Conservation (phyloP, 768 basidiomycete species). For the Mycena polygramma region DNA sequence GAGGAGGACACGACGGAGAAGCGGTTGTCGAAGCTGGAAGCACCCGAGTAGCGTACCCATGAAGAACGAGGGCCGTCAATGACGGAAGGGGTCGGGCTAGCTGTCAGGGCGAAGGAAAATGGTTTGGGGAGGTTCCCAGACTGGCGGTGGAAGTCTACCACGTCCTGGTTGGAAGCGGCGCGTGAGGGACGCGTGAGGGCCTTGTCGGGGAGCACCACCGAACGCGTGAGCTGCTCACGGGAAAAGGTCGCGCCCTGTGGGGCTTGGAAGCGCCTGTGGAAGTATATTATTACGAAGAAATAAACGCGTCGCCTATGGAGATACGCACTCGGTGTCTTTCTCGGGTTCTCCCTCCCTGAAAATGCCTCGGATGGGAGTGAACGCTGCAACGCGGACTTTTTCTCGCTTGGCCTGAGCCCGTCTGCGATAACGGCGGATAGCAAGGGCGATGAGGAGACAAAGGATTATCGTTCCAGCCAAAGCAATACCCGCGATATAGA, state of each 20-base stretch:
- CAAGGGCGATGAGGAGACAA: conserved; percentile 58
- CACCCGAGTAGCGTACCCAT: conserved; percentile 49
- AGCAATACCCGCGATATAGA: conserved; percentile 66
- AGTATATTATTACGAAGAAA: not conserved
- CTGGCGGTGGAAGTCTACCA: conserved; percentile 58
- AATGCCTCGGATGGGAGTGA: conserved; percentile 64
- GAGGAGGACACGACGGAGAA: conserved; percentile 56
- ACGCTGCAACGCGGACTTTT: conserved; percentile 55
- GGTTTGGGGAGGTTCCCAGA: conserved; percentile 59
- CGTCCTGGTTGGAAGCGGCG: conserved; percentile 52
- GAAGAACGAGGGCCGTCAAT: conserved; percentile 38
- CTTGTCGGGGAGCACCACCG: conserved; percentile 68
- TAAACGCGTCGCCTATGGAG: not conserved
- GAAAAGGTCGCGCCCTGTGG: conserved; percentile 49
- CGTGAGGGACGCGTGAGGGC: conserved; percentile 52
- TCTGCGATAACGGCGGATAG: conserved; percentile 56
- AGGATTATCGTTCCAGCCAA: conserved; percentile 58
- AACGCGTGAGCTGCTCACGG: conserved; percentile 56
- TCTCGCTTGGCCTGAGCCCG: conserved; percentile 52
- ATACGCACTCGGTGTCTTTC: conserved; percentile 43
- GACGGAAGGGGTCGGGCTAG: conserved; percentile 38
- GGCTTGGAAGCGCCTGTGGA: conserved; percentile 19
- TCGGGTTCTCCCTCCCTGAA: conserved; percentile 45
- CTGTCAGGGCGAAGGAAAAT: conserved; percentile 55
- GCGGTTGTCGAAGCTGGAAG: conserved; percentile 48